Percentiles rank a stretch among this genome's conserved stretches.
Evolutionary conservation across 225 moss, liverwort and hornwort genomes (phyloP).

Genomic region (Pseudisothecium myosuroides): DNA sequence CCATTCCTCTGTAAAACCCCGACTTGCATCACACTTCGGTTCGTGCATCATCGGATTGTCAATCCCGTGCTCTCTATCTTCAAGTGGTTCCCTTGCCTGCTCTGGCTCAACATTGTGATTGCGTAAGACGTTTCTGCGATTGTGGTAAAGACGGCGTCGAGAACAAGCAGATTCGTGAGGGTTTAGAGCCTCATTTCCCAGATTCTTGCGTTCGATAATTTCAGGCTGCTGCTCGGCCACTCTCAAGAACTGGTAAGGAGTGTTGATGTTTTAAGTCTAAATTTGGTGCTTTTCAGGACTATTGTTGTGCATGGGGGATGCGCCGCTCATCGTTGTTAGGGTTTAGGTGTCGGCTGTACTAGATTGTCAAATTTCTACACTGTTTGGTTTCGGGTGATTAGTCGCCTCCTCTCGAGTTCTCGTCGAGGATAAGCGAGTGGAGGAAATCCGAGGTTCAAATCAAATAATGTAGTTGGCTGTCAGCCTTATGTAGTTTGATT

Average conservation of each 20-base stretch:
- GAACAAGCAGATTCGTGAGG: neutral
- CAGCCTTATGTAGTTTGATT: neutral
- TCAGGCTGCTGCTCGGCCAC: neutral
- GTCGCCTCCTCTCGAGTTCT: no score
- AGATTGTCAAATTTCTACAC: no score
- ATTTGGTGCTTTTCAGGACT: neutral
- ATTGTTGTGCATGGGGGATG: neutral
- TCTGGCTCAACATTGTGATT: neutral
- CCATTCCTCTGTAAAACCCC: neutral
- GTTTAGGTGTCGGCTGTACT: neutral
- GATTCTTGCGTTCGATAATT: no score
- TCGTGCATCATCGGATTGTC: neutral
- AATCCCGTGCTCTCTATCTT: accelerated
- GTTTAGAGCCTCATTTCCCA: neutral
- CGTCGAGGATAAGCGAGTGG: neutral
- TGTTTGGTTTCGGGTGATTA: no score
- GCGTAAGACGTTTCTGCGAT: no score
- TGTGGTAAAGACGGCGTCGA: neutral
- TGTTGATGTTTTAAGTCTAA: no score
- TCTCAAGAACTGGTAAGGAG: neutral
- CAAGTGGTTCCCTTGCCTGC: no score
- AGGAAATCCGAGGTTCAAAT: neutral
- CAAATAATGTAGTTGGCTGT: no score
- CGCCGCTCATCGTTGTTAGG: neutral
- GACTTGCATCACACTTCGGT: accelerated